Conservation (phyloP, 495 filamentous ascomycete species). For the Neurospora tetrasperma region DNA sequence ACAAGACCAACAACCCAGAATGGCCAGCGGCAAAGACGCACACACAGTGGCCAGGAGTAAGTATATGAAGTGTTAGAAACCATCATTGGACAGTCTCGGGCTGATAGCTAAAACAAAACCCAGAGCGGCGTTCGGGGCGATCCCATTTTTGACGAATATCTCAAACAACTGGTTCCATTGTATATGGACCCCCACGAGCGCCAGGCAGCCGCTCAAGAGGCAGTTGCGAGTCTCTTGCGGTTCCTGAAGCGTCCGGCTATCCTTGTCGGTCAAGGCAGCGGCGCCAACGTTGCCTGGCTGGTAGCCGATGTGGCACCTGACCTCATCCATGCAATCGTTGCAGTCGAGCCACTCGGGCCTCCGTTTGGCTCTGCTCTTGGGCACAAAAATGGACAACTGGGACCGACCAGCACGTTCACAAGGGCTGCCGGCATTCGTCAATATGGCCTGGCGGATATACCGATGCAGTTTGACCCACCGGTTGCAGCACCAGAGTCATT, state of each 20-base stretch:
- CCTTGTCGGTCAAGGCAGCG: constrained; percentile 44
- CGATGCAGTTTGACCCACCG: constrained; percentile 14
- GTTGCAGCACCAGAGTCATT: not conserved
- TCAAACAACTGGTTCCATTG: constrained; percentile 10
- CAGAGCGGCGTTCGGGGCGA: constrained; percentile 35
- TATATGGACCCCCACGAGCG: constrained; percentile 24
- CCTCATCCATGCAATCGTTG: constrained; percentile 38
- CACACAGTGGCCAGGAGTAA: constrained; percentile 45
- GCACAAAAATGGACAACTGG: not conserved
- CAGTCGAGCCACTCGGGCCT: constrained; percentile 45
- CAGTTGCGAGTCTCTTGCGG: constrained; percentile 28
- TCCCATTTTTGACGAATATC: constrained; percentile 40
- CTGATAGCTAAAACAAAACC: not conserved
- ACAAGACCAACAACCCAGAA: constrained; percentile 11
- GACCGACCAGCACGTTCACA: not conserved
- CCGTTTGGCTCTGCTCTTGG: constrained; percentile 27
- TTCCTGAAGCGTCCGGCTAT: constrained; percentile 35
- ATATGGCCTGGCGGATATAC: constrained; percentile 41
- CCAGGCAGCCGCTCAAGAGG: constrained; percentile 35
- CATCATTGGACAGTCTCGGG: not conserved
- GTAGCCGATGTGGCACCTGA: constrained; percentile 36
- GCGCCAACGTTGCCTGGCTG: constrained; percentile 40
- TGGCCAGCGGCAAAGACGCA: constrained; percentile 39
- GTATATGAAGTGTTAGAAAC: not conserved
- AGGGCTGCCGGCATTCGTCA: not conserved